Evolutionary conservation across 108 stramenopile species (phyloP).

Genomic region (Schizochytrium sp.): DNA sequence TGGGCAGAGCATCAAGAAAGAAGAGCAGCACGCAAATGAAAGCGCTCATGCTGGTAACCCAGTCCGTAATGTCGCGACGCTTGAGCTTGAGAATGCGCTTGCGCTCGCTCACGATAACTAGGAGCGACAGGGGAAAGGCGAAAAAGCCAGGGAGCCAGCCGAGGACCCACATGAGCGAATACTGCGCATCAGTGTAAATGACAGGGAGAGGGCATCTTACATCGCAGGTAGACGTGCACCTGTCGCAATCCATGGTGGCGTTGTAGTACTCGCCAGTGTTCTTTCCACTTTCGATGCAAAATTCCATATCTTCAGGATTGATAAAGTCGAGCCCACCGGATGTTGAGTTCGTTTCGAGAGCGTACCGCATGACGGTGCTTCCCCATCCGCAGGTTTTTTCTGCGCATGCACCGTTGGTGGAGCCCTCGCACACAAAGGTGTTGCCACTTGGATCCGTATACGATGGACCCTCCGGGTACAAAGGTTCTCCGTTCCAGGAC

Average conservation of each 20-base stretch:
- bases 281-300: not conserved
- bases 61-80: not conserved
- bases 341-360: not conserved
- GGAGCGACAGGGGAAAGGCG: not conserved
- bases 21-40: not conserved
- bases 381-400: not conserved
- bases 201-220: not conserved
- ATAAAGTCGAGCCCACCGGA: not conserved
- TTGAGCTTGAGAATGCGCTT: not conserved
- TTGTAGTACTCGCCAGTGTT: not conserved
- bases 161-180: not conserved
- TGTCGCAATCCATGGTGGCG: not conserved
- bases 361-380: not conserved
- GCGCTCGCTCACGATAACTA: not conserved
- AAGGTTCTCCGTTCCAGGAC: not conserved
- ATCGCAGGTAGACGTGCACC: not conserved
- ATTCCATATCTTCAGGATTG: not conserved
- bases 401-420: not conserved
- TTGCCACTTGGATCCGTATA: not conserved
- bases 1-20: not conserved
- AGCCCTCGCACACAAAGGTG: too few relatives aligned
- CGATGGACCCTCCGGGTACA: not conserved
- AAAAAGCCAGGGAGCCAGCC: not conserved
- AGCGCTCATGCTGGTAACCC: not conserved
- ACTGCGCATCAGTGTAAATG: not conserved